Percentiles rank a stretch among this genome's conserved stretches.
phyloP scores from a whole-genome alignment of 176 grass and related monocot species.

The Paspalum vaginatum region DNA sequence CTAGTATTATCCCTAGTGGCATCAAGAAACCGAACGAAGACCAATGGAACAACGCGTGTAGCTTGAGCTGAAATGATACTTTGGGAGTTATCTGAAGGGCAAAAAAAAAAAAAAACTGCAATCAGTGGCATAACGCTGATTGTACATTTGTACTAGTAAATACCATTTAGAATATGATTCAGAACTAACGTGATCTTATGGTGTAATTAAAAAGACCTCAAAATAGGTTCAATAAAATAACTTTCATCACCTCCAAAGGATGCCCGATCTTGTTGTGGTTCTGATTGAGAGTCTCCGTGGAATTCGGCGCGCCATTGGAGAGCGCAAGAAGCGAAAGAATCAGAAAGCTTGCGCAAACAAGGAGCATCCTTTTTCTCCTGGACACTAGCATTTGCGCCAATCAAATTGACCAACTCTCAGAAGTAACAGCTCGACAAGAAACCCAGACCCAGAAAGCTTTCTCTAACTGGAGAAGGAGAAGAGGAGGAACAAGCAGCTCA shows the following conservation, averaged over 20 bases:
- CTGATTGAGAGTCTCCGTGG: constrained; percentile 38
- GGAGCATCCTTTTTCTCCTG: constrained; percentile 35
- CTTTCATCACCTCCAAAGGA: constrained; percentile 56
- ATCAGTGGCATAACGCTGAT: constrained; percentile 2
- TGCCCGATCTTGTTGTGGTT: constrained; percentile 43
- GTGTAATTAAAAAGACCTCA: background rate
- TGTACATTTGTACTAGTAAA: background rate
- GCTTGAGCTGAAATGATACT: constrained; percentile 74
- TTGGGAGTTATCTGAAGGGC: constrained; percentile 55
- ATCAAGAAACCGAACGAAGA: constrained; percentile 86
- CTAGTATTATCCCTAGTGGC: constrained; percentile 84
- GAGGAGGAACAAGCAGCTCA: background rate
- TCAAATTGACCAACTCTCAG: background rate
- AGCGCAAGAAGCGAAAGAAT: constrained; percentile 41
- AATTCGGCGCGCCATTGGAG: constrained; percentile 33
- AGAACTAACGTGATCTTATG: background rate
- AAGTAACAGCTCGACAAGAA: constrained; percentile 23
- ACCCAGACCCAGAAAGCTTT: background rate
- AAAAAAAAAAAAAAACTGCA: background rate
- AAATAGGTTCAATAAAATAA: constrained; percentile 9
- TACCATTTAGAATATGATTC: background rate
- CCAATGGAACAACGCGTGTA: constrained; percentile 93
- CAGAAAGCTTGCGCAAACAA: constrained; percentile 35
- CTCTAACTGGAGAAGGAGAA: constrained; percentile 2
- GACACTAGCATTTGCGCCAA: constrained; percentile 44